A percentile compares a stretch with the other conserved stretches of the same genome.
These are phyloP conservation scores for Corchorus olitorius DNA, from an alignment of 345 rosid genomes.

Conservation along the genomic window DNA sequence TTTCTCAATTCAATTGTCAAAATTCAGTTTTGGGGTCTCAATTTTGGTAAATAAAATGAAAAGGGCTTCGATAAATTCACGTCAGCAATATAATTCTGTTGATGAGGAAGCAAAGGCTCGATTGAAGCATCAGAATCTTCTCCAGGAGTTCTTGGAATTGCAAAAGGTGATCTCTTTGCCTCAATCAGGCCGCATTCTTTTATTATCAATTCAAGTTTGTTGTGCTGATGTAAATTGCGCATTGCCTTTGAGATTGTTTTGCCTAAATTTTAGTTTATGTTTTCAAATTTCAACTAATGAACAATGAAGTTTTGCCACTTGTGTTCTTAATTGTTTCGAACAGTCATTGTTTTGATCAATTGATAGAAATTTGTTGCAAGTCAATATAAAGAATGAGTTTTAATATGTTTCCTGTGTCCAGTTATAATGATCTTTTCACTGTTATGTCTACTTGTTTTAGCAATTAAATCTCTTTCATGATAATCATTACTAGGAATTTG, in stretches of 20 bases:
- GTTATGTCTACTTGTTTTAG: background rate
- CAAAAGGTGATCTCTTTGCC: slow-evolving; percentile 36
- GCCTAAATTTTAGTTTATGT: background rate
- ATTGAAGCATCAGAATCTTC: slow-evolving; percentile 34
- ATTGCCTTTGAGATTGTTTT: slow-evolving; percentile 11
- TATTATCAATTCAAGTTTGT: background rate
- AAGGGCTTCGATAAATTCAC: slow-evolving; percentile 23
- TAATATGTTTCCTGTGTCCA: background rate
- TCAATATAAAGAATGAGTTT: background rate
- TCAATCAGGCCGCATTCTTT: background rate
- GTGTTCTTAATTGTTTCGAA: background rate
- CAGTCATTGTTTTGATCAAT: background rate
- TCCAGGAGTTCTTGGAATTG: slow-evolving; percentile 40
- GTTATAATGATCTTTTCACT: background rate
- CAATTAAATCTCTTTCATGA: slow-evolving; percentile 10
- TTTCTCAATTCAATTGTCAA: background rate
- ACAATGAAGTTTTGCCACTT: background rate
- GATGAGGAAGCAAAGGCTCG: slow-evolving; percentile 25
- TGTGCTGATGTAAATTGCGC: background rate
- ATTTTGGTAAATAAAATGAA: slow-evolving; percentile 34
- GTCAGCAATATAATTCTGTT: slow-evolving; percentile 10
- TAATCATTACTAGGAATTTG: slow-evolving; percentile 37
- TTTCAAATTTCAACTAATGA: background rate
- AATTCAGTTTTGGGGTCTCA: slow-evolving; percentile 8
- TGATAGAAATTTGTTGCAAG: background rate